A percentile compares a stretch with the other conserved stretches of the same genome.
phyloP scores from a whole-genome alignment of 1,139 yeast genomes.

The Saccharomyces hybrid region DNA sequence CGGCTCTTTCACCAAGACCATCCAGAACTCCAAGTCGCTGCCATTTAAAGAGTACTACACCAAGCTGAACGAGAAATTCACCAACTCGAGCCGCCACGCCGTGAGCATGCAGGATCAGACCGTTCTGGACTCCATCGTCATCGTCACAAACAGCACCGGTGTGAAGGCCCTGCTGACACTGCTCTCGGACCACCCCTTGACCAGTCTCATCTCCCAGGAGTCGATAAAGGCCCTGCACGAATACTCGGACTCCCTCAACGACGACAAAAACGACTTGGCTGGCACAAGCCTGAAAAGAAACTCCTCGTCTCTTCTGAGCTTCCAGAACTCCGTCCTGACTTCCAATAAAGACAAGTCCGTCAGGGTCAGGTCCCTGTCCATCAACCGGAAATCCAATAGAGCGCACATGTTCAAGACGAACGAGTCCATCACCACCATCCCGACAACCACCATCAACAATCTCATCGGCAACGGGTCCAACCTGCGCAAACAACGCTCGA shows the following conservation, averaged over 20 bases:
- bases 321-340: conserved; percentile 27
- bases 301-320: conserved; percentile 27
- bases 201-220: conserved; percentile 25
- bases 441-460: background rate
- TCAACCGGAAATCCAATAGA: conserved; percentile 3
- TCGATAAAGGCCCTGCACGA: conserved; percentile 25
- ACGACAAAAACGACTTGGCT: conserved; percentile 14
- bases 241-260: conserved; percentile 8
- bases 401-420: conserved; percentile 6
- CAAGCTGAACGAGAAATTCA: conserved; percentile 24
- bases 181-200: conserved; percentile 29
- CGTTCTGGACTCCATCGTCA: conserved; percentile 23
- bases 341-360: conserved; percentile 31
- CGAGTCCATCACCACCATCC: conserved; percentile 2
- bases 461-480: background rate
- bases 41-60: conserved; percentile 31
- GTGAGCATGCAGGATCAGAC: conserved; percentile 4
- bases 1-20: conserved; percentile 11
- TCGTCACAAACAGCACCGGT: conserved; percentile 31
- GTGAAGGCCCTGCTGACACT: conserved; percentile 31
- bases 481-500: background rate
- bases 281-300: conserved; percentile 25
- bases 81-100: conserved; percentile 3
- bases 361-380: conserved; percentile 8
- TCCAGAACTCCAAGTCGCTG: conserved; percentile 7